Conservation (phyloP, 2,329 filamentous ascomycete genomes). For the Thelonectria discophora region DNA sequence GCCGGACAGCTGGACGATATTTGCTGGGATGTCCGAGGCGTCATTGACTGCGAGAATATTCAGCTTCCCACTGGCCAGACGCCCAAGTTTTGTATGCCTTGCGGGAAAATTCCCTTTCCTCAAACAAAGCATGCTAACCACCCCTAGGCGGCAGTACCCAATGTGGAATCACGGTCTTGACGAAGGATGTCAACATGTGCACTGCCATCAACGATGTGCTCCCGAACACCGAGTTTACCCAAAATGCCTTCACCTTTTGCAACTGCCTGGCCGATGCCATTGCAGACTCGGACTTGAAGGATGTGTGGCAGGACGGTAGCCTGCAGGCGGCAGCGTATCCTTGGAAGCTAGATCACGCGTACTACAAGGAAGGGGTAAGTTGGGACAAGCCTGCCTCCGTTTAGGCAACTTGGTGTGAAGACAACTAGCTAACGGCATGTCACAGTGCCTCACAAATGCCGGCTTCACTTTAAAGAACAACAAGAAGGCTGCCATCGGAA, state of each 20-base stretch:
- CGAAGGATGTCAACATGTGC: neutral
- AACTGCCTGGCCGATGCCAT: neutral
- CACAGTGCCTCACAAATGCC: neutral
- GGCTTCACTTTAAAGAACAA: neutral
- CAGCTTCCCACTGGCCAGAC: neutral
- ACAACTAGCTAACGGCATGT: neutral
- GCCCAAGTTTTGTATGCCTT: neutral
- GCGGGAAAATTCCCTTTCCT: too few relatives aligned
- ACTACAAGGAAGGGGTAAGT: neutral
- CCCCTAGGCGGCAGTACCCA: neutral
- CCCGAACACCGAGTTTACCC: neutral
- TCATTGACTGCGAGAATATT: neutral
- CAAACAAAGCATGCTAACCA: neutral
- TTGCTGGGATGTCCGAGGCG: neutral
- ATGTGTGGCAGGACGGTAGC: neutral
- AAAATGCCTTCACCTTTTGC: neutral
- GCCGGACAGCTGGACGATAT: neutral
- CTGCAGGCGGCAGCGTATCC: neutral
- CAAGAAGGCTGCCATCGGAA: neutral
- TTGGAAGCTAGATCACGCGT: neutral
- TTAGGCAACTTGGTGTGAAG: neutral
- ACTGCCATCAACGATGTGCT: neutral
- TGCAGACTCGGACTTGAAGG: neutral
- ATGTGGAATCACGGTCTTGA: neutral
- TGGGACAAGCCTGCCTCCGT: neutral